Evolutionary conservation across 495 filamentous ascomycete genomes (phyloP).

Genomic region (Parmelia sp.): DNA sequence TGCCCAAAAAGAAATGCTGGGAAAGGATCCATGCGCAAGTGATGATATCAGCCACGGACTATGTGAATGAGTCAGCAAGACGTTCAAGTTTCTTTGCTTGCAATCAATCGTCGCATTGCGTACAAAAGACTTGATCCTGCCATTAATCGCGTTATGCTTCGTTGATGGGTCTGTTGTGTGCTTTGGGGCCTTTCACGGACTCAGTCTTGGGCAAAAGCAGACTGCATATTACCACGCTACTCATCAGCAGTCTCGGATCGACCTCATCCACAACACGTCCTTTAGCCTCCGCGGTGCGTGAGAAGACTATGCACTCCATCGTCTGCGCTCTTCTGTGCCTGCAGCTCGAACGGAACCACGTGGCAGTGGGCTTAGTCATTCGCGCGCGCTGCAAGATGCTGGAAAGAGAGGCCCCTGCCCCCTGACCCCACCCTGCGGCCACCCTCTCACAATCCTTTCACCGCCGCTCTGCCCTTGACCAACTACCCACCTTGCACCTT

Average conservation of each 20-base stretch:
- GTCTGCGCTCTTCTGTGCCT: neutral
- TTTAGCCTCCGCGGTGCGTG: neutral
- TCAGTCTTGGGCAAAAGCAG: neutral
- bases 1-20: neutral
- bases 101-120: no score
- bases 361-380: conserved; percentile 4
- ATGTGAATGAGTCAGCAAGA: neutral
- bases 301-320: neutral
- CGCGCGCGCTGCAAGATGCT: neutral
- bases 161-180: neutral
- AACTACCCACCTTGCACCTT: neutral
- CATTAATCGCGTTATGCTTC: neutral
- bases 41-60: neutral
- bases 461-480: neutral
- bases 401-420: neutral
- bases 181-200: neutral
- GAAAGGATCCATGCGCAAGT: neutral
- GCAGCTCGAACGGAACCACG: neutral
- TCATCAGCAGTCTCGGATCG: neutral
- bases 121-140: neutral
- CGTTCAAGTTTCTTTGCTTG: neutral
- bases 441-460: neutral
- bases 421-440: no score
- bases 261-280: neutral
- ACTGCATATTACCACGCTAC: neutral